Percentiles rank a stretch among this genome's conserved stretches.
Conservation (phyloP, 108 stramenopile species). For the Discostella pseudostelligera region DNA sequence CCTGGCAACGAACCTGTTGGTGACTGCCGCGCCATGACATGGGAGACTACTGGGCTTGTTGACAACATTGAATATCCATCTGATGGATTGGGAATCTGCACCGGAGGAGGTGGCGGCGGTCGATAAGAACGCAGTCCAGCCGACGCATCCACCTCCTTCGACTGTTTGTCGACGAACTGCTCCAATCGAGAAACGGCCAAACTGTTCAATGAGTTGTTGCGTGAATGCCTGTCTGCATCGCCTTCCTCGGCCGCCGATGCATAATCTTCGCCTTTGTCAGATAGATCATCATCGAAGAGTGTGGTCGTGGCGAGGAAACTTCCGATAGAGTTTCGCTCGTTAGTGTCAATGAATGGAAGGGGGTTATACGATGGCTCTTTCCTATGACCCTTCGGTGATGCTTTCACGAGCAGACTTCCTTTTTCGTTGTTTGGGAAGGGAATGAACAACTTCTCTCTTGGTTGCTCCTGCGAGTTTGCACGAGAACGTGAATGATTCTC, state of each 20-base stretch:
- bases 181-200: conserved; percentile 40
- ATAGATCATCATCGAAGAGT: conserved; percentile 23
- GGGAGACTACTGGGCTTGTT: conserved; percentile 4
- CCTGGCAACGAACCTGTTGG: conserved; percentile 1
- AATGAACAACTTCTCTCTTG: neutral
- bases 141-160: neutral
- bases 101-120: conserved; percentile 7
- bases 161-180: neutral
- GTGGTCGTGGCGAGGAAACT: conserved; percentile 32
- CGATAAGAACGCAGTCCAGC: neutral
- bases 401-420: neutral
- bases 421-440: no score
- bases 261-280: conserved; percentile 12
- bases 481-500: conserved; percentile 25
- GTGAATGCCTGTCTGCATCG: conserved; percentile 36
- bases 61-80: conserved; percentile 3
- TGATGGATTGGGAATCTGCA: conserved; percentile 2
- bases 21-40: neutral
- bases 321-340: conserved; percentile 34
- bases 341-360: conserved; percentile 1
- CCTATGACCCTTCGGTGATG: conserved; percentile 8
- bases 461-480: neutral
- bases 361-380: conserved; percentile 17
- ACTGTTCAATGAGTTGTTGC: conserved; percentile 58
- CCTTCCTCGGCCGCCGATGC: conserved; percentile 22